Conservation (phyloP, 169 alveolate genomes). For the Babesia bigemina region DNA sequence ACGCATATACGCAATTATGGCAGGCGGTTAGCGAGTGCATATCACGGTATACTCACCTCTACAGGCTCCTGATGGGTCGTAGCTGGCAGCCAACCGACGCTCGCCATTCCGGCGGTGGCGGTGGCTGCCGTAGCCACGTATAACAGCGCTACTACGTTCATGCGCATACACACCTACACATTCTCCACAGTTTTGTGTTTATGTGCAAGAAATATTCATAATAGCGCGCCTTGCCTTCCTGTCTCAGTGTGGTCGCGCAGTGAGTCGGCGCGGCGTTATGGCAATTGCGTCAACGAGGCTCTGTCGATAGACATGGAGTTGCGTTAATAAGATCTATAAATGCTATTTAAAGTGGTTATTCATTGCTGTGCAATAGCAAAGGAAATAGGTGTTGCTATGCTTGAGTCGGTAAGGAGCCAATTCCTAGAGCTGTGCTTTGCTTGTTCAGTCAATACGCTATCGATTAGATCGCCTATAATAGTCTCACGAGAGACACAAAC, state of each 20-base stretch:
- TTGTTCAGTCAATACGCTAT: too few species aligned
- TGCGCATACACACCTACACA: neutral
- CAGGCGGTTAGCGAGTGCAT: neutral
- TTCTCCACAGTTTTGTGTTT: neutral
- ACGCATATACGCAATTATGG: too few species aligned
- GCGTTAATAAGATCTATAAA: too few species aligned
- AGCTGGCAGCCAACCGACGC: conserved; percentile 29
- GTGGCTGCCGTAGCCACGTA: conserved; percentile 3
- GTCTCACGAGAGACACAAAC: too few species aligned
- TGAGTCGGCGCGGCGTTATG: neutral
- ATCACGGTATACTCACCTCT: neutral
- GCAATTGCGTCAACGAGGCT: too few species aligned
- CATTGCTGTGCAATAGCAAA: too few species aligned
- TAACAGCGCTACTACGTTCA: neutral
- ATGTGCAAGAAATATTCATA: neutral
- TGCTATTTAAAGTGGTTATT: too few species aligned
- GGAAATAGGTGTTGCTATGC: too few species aligned
- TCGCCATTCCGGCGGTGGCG: conserved; percentile 6
- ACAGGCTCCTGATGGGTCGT: neutral
- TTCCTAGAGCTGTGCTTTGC: too few species aligned
- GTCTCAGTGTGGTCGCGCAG: neutral
- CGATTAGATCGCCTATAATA: too few species aligned
- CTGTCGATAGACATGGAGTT: too few species aligned
- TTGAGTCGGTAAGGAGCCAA: too few species aligned
- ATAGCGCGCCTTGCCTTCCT: neutral